Evolutionary conservation across 805 yeast species (phyloP).

Genomic region (Cyberlindnera nakhonratchasimensis): DNA sequence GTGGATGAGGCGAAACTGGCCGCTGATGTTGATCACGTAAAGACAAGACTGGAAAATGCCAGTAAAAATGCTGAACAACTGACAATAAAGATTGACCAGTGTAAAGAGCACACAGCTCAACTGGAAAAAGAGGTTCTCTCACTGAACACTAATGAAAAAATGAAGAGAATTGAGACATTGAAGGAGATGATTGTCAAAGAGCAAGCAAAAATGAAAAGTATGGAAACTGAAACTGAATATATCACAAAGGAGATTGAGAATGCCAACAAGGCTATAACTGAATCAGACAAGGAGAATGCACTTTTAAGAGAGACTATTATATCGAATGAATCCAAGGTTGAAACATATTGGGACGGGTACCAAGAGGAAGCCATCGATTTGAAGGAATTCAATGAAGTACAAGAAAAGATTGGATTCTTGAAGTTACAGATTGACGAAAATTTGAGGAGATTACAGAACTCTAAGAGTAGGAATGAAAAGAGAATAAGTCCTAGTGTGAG

Average conservation of each 20-base stretch:
- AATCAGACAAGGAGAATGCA: slow-evolving; percentile 36
- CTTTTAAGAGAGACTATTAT: slow-evolving; percentile 15
- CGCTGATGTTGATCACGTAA: slow-evolving; percentile 42
- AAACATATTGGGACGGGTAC: slow-evolving; percentile 21
- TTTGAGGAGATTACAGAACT: slow-evolving; percentile 18
- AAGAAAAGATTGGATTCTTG: slow-evolving; percentile 9
- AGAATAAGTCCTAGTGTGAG: slow-evolving; percentile 21
- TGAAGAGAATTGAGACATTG: slow-evolving; percentile 38
- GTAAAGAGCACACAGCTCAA: slow-evolving; percentile 25
- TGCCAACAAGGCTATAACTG: slow-evolving; percentile 47
- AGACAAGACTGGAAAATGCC: slow-evolving; percentile 31
- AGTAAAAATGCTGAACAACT: slow-evolving; percentile 31
- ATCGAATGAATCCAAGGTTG: slow-evolving; percentile 14
- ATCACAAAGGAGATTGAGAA: slow-evolving; percentile 56
- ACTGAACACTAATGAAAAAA: slow-evolving; percentile 26
- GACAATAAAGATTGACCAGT: slow-evolving; percentile 23
- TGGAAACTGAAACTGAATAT: slow-evolving; percentile 58
- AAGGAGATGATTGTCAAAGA: slow-evolving; percentile 43
- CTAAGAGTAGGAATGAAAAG: slow-evolving; percentile 19
- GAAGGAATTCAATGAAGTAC: slow-evolving; percentile 17
- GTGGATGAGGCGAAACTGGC: slow-evolving; percentile 44
- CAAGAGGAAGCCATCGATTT: slow-evolving; percentile 12
- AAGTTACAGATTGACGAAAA: slow-evolving; percentile 23
- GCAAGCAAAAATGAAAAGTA: slow-evolving; percentile 43
- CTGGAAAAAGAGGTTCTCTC: slow-evolving; percentile 30